A percentile compares a stretch with the other conserved stretches of the same genome.
phyloP scores from a whole-genome alignment of 257 asterid species.

The Solanum pinnatisectum region DNA sequence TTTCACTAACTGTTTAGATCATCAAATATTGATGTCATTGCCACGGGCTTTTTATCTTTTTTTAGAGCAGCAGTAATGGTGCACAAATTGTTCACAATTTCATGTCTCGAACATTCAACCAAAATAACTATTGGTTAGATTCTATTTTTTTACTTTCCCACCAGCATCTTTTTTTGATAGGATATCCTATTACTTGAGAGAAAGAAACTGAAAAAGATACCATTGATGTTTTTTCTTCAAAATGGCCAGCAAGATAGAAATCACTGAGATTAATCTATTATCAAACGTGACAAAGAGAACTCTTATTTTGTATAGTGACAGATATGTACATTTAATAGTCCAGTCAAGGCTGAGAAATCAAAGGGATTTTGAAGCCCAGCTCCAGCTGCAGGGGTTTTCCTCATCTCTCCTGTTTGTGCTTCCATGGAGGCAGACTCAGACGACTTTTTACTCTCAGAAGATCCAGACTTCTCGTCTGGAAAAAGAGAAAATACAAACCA shows the following conservation, averaged over 20 bases:
- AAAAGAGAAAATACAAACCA: neutral
- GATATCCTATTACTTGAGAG: neutral
- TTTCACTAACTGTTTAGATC: neutral
- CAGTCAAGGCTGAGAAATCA: constrained; percentile 80
- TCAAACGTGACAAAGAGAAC: neutral
- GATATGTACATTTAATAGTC: constrained; percentile 61
- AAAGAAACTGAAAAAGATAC: neutral
- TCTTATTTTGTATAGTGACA: neutral
- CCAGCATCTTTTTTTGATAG: neutral
- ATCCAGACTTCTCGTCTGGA: constrained; percentile 47
- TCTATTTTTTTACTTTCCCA: neutral
- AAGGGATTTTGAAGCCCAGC: constrained; percentile 63
- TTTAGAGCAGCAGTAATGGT: neutral
- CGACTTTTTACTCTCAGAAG: constrained; percentile 25
- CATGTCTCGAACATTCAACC: neutral
- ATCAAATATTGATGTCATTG: neutral
- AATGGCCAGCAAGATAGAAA: neutral
- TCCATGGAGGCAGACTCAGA: constrained; percentile 24
- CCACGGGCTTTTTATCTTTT: neutral
- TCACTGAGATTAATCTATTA: neutral
- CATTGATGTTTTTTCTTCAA: neutral
- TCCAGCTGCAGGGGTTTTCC: constrained; percentile 35
- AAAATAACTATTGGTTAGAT: neutral
- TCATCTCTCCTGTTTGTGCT: constrained; percentile 41
- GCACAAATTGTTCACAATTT: neutral